A percentile compares a stretch with the other conserved stretches of the same genome.
Conservation (phyloP, 805 yeast genomes). For the Ogataea nitratoaversa region DNA sequence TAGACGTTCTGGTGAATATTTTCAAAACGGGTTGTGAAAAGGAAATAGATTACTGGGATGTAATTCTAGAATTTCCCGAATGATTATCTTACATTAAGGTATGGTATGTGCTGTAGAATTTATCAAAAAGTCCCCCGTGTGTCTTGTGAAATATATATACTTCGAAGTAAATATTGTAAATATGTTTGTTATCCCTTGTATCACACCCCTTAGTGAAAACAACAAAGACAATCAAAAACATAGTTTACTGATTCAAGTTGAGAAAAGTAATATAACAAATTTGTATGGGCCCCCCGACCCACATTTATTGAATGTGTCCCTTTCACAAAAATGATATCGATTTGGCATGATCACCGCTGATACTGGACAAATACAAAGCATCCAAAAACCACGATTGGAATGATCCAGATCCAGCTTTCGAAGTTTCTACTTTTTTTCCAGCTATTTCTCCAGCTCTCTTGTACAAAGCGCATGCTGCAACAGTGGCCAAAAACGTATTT, state of each 20-base stretch:
- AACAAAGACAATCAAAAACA: too few species aligned
- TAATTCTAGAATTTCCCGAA: background rate
- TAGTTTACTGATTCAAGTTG: too few species aligned
- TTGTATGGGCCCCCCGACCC: too few species aligned
- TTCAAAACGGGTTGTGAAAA: slow-evolving; percentile 2
- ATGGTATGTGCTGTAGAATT: too few species aligned
- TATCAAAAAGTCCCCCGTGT: too few species aligned
- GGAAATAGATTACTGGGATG: slow-evolving; percentile 6
- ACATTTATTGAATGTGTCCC: background rate
- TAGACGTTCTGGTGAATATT: background rate
- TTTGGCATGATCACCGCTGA: background rate
- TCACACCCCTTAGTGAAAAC: too few species aligned
- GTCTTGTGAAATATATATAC: too few species aligned
- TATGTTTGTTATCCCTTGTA: too few species aligned
- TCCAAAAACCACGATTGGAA: slow-evolving; percentile 49
- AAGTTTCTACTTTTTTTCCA: slow-evolving; percentile 24
- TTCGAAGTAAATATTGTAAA: too few species aligned
- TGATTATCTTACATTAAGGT: too few species aligned
- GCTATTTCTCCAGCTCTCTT: slow-evolving; percentile 61
- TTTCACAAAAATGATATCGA: background rate
- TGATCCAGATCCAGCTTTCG: slow-evolving; percentile 46
- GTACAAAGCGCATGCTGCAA: slow-evolving; percentile 52
- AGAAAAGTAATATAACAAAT: too few species aligned
- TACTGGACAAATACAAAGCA: slow-evolving; percentile 19
- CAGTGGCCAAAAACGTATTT: slow-evolving; percentile 42